Conservation (phyloP, 1,284 basidiomycete species). For the Fomitopsis pinicola region DNA sequence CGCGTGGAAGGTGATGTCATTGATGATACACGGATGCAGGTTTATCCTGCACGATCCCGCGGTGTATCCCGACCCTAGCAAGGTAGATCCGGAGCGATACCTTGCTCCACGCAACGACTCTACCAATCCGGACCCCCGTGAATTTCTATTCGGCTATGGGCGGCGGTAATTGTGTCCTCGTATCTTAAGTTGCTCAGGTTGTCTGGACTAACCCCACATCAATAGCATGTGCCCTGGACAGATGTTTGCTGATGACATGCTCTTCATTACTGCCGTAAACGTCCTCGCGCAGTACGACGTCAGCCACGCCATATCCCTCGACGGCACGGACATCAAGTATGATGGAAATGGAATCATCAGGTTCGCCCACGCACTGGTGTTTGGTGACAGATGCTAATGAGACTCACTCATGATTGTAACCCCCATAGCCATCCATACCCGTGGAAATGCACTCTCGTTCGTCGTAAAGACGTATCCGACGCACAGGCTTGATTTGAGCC, state of each 20-base stretch:
- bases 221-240: slow-evolving; percentile 11
- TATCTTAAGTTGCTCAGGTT: slow-evolving; percentile 6
- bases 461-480: too few relatives aligned
- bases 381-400: too few relatives aligned
- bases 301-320: neutral
- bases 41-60: slow-evolving; percentile 24
- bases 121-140: slow-evolving; percentile 20
- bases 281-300: slow-evolving; percentile 18
- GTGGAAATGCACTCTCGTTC: too few relatives aligned
- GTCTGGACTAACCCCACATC: neutral
- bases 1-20: neutral
- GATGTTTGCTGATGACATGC: slow-evolving; percentile 13
- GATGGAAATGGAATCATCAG: too few relatives aligned
- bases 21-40: neutral
- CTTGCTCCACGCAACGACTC: slow-evolving; percentile 10
- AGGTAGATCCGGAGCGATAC: slow-evolving; percentile 28
- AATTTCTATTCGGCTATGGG: slow-evolving; percentile 24
- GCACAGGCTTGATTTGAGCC: too few relatives aligned
- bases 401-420: too few relatives aligned
- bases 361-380: too few relatives aligned
- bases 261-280: slow-evolving; percentile 16
- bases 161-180: slow-evolving; percentile 15
- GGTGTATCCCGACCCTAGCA: slow-evolving; percentile 22
- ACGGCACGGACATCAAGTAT: neutral
- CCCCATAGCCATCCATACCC: too few relatives aligned